Percentiles rank a stretch among this genome's conserved stretches.
Conservation (phyloP, 2,329 filamentous ascomycete species). For the Exophiala sp. region DNA sequence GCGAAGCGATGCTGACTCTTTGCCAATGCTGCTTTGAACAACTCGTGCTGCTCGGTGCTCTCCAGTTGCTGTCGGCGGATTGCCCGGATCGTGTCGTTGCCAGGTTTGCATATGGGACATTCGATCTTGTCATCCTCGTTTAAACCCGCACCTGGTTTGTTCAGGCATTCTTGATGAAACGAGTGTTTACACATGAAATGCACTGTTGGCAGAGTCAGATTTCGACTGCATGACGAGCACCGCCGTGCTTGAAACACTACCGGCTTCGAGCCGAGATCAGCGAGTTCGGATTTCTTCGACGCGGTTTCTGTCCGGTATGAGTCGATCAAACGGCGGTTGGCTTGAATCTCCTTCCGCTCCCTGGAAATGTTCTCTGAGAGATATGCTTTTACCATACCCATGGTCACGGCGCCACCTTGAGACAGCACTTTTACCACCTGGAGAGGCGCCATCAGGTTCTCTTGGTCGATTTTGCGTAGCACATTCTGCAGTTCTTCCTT, state of each 20-base stretch:
- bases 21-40: conserved; percentile 76
- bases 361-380: conserved; percentile 80
- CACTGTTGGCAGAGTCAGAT: conserved; percentile 79
- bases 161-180: conserved; percentile 88
- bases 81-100: conserved; percentile 82
- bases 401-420: conserved; percentile 76
- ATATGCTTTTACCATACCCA: conserved; percentile 96
- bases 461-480: conserved; percentile 77
- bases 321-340: conserved; percentile 74
- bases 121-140: conserved; percentile 61
- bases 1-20: conserved; percentile 67
- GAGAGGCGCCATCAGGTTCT: conserved; percentile 87
- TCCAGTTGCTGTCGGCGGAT: conserved; percentile 83
- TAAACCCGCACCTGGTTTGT: conserved; percentile 41
- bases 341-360: conserved; percentile 77
- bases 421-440: conserved; percentile 92
- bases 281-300: conserved; percentile 69
- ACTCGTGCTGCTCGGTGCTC: conserved; percentile 75
- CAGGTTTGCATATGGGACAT: conserved; percentile 76
- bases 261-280: conserved; percentile 70
- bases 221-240: conserved; percentile 72
- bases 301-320: conserved; percentile 81
- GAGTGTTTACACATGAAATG: conserved; percentile 97
- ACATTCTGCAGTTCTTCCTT: conserved; percentile 70
- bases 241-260: conserved; percentile 85